These are phyloP conservation scores for Microdochium paspali DNA, from an alignment of 2,329 filamentous ascomycete species.

Conservation along the genomic window DNA sequence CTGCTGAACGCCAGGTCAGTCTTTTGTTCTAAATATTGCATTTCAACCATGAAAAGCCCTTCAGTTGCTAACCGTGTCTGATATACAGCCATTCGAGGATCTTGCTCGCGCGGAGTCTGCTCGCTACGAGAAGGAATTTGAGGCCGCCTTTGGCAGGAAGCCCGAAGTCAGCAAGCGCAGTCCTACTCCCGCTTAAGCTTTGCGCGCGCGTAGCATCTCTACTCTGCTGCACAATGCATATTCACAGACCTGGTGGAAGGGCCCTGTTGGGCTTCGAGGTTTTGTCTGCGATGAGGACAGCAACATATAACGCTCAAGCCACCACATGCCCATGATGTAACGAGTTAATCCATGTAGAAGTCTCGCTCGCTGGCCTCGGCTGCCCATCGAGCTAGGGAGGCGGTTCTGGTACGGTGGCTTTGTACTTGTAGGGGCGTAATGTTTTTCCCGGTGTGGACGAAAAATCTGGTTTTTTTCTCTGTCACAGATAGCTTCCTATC, in stretches of 20 bases:
- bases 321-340: neutral
- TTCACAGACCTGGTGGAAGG: too few relatives aligned
- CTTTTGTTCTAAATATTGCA: neutral
- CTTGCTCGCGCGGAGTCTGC: slow-evolving; percentile 16
- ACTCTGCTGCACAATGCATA: too few relatives aligned
- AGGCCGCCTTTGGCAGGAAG: slow-evolving; percentile 6
- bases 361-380: slow-evolving; percentile 1
- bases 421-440: too few relatives aligned
- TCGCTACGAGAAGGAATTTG: slow-evolving; percentile 20
- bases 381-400: too few relatives aligned
- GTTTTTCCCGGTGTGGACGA: too few relatives aligned
- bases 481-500: too few relatives aligned
- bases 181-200: neutral
- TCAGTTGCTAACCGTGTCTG: slow-evolving; percentile 6
- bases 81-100: slow-evolving; percentile 23
- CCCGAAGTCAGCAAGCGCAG: neutral
- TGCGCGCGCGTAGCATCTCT: too few relatives aligned
- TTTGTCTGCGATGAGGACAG: too few relatives aligned
- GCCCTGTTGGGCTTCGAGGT: too few relatives aligned
- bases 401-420: too few relatives aligned
- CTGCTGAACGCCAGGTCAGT: slow-evolving; percentile 31
- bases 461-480: too few relatives aligned
- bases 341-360: neutral
- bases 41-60: neutral
- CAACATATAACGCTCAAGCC: too few relatives aligned